Base-by-base conservation (phyloP, 352 stramenopile genomes). In the Phytophthora europaea region DNA sequence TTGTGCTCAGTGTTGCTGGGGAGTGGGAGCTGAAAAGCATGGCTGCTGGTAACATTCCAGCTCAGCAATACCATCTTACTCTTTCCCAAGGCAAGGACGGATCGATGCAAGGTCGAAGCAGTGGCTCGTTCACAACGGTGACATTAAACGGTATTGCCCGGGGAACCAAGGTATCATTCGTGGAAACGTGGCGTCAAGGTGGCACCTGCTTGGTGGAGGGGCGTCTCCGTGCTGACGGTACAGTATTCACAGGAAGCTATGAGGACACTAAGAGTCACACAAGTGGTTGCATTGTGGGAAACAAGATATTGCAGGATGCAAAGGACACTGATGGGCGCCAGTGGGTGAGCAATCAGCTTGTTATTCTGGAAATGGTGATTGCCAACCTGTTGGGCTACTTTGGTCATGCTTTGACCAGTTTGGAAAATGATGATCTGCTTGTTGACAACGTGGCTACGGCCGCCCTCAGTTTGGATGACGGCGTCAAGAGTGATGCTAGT, bases 11-110 rank as follows among this genome's bases (percentile, higher is more conserved):
- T 26, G 82, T 97, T 31, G 87, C 75, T 60, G 90, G 90, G 36
- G 89, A 95, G 57, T 97, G 90, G 90, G 90, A 97, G 72, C 71
- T 97, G 28, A 97, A 94, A 53, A 96, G 89, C 61, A 92, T 95
- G 84, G 90, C 90, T 31, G 83, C 90, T 34, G 90, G 89, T 4
- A 97, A 90, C 31, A 97, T 97, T 51, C 90, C 90, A 34, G 90
- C 90, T 20, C 90, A 97, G 54, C 89, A 97, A 56, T 97, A 97
- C 66, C 88, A 94, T 54, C 72, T 97, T 15, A 88, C 82, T 8
- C 67, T 97, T 57, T 88, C 80, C 9, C 90, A 97, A 83, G 79
- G 69, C 28, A 73, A 82, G 58, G 73, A 91, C 62, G 87, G 88
- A n/a, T 72, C 63, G 2, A 86, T 97, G 43, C 78, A 80, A 28